Conservation (phyloP, 2,329 filamentous ascomycete genomes). For the Cadophora gregata region DNA sequence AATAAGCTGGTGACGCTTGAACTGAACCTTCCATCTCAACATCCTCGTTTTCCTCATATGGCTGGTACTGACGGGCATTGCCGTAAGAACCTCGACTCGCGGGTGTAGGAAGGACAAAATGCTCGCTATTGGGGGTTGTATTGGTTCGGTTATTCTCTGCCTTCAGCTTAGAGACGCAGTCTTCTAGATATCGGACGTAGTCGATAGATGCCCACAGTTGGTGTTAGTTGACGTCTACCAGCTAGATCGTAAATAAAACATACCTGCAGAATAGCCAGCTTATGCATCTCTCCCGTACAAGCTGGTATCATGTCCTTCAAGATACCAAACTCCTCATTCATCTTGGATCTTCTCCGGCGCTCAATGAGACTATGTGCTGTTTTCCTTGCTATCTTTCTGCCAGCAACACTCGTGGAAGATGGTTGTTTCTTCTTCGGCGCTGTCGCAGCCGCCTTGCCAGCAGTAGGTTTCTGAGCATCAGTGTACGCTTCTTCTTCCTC, state of each 20-base stretch:
- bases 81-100: slow-evolving; percentile 33
- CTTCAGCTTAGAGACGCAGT: slow-evolving; percentile 84
- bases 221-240: slow-evolving; percentile 1
- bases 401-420: slow-evolving; percentile 78
- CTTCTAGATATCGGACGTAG: slow-evolving; percentile 91
- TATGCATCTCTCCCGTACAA: slow-evolving; percentile 97
- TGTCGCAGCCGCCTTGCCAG: slow-evolving; percentile 31
- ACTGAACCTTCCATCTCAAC: slow-evolving; percentile 68
- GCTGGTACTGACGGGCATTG: slow-evolving; percentile 50
- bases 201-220: slow-evolving; percentile 85
- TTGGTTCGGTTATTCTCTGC: slow-evolving; percentile 48
- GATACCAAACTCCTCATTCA: slow-evolving; percentile 97
- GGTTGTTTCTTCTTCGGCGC: slow-evolving; percentile 76
- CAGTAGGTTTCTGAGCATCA: slow-evolving; percentile 31
- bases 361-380: slow-evolving; percentile 97
- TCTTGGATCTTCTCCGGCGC: slow-evolving; percentile 86
- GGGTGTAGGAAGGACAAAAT: slow-evolving; percentile 36
- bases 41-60: slow-evolving; percentile 53
- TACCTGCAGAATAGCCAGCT: slow-evolving; percentile 92
- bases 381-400: slow-evolving; percentile 93
- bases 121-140: slow-evolving; percentile 30
- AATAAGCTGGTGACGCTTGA: slow-evolving; percentile 55
- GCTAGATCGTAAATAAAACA: slow-evolving; percentile 37
- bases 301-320: slow-evolving; percentile 96
- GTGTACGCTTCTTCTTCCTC: slow-evolving; percentile 37